These are phyloP conservation scores for Vitis riparia DNA, from an alignment of 164 flowering plant genomes.

Conservation along the genomic window DNA sequence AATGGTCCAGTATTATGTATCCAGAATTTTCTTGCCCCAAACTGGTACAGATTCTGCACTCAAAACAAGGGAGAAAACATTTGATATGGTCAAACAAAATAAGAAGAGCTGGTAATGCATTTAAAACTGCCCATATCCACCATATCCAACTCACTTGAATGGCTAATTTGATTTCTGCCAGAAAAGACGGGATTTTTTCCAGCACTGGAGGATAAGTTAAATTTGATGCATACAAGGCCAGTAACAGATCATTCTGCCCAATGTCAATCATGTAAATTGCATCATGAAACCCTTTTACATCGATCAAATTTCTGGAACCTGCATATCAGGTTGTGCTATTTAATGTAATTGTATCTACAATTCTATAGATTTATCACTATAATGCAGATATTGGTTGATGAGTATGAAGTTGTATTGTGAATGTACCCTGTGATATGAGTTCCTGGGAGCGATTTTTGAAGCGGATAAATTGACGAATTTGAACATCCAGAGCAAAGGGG, in stretches of 20 bases:
- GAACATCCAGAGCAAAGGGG: conserved; percentile 44
- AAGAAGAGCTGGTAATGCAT: background rate
- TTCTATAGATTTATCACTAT: background rate
- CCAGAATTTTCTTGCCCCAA: conserved; percentile 70
- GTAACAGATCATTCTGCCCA: conserved; percentile 56
- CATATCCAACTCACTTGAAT: conserved; percentile 25
- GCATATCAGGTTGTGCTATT: background rate
- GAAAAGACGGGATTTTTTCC: conserved; percentile 42
- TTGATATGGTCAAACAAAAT: too few relatives aligned
- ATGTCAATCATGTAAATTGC: conserved; percentile 63
- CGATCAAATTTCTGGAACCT: conserved; percentile 30
- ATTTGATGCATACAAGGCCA: conserved; percentile 34
- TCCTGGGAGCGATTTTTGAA: conserved; percentile 43
- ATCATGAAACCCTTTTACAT: conserved; percentile 38
- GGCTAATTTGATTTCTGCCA: conserved; percentile 48
- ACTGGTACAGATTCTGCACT: conserved; percentile 39
- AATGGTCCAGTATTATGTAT: conserved; percentile 62
- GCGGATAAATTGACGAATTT: conserved; percentile 50
- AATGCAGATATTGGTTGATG: background rate
- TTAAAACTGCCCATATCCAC: too few relatives aligned
- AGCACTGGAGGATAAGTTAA: conserved; percentile 32
- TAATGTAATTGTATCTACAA: too few relatives aligned
- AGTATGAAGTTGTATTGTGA: too few relatives aligned
- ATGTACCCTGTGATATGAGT: conserved; percentile 30
- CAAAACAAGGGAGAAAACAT: background rate